Evolutionary conservation across 768 basidiomycete genomes (phyloP).

Genomic region (Collybiopsis confluens): DNA sequence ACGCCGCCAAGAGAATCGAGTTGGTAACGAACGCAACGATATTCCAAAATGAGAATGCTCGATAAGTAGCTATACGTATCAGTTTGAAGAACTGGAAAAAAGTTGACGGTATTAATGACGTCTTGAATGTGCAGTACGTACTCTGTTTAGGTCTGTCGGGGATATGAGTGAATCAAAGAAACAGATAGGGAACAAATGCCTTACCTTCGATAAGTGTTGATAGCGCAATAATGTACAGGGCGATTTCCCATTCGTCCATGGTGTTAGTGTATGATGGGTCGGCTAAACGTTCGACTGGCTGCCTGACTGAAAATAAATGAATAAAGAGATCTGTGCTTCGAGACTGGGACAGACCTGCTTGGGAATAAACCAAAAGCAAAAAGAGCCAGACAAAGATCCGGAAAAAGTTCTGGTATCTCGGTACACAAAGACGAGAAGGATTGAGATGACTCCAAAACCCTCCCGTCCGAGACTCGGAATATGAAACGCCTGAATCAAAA

Average conservation of each 20-base stretch:
- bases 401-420: constrained; percentile 83
- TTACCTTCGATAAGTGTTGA: constrained; percentile 79
- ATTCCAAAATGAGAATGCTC: constrained; percentile 82
- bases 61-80: constrained; percentile 71
- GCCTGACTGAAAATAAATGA: constrained; percentile 28
- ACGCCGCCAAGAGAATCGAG: constrained; percentile 66
- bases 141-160: constrained; percentile 55
- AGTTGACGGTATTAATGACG: neutral
- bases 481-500: constrained; percentile 57
- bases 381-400: constrained; percentile 74
- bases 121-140: constrained; percentile 17
- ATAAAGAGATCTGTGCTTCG: constrained; percentile 1
- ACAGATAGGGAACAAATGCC: constrained; percentile 13
- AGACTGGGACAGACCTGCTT: constrained; percentile 54
- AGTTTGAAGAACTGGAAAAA: constrained; percentile 59
- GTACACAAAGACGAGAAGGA: constrained; percentile 75
- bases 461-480: constrained; percentile 46
- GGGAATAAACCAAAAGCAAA: constrained; percentile 77
- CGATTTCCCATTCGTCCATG: constrained; percentile 79
- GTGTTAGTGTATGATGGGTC: constrained; percentile 42
- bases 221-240: constrained; percentile 74
- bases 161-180: neutral
- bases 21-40: constrained; percentile 69
- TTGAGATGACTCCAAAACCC: constrained; percentile 72
- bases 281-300: constrained; percentile 65